Evolutionary conservation across 306 rosid genomes (phyloP).

Genomic region (Fagus sylvatica): DNA sequence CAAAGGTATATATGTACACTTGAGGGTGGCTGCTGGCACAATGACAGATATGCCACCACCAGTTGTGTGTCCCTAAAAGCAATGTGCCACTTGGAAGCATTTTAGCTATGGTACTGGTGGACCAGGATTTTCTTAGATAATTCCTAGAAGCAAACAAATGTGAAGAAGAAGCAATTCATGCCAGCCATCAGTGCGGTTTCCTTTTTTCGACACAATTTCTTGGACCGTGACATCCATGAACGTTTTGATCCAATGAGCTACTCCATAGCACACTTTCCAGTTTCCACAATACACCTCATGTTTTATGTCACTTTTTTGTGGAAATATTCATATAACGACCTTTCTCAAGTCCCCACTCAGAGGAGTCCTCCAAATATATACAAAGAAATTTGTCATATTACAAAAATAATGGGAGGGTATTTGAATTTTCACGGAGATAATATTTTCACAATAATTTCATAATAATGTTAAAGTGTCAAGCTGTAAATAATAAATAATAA

Average conservation of each 20-base stretch:
- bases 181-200: not conserved
- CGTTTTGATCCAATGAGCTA: not conserved
- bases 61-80: not conserved
- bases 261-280: not conserved
- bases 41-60: not conserved
- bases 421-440: too few relatives aligned
- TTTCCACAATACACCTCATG: not conserved
- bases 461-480: too few relatives aligned
- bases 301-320: not conserved
- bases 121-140: not conserved
- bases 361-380: not conserved
- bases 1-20: slow-evolving; percentile 1
- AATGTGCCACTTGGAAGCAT: not conserved
- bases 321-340: not conserved
- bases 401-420: not conserved
- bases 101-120: not conserved
- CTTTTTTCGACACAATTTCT: not conserved
- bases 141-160: not conserved
- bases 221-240: not conserved
- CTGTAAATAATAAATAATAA: too few relatives aligned
- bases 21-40: not conserved
- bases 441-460: too few relatives aligned
- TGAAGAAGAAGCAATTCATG: not conserved
- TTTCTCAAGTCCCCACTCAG: not conserved
- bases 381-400: not conserved